Evolutionary conservation across 371 early-diverging fungal species (phyloP).

Genomic region (Nematocida parisii): DNA sequence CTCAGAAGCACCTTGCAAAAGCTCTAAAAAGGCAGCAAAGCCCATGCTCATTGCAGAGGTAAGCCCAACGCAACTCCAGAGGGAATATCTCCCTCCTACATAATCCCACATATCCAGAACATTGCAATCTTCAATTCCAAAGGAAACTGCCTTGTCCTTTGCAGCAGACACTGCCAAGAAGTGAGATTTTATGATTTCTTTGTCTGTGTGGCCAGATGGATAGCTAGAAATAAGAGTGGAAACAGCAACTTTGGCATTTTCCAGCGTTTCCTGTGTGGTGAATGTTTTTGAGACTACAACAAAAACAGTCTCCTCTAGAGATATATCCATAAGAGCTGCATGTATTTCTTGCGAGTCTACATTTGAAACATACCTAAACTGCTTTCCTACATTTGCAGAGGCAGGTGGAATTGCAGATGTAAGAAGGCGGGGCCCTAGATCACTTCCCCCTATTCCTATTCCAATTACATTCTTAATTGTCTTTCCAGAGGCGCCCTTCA

Average conservation of each 20-base stretch:
- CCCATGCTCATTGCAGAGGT: constrained; percentile 89
- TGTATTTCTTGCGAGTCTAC: constrained; percentile 92
- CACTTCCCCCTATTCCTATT: constrained; percentile 99
- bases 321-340: constrained; percentile 78
- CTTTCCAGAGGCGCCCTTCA: constrained; percentile 89
- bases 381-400: constrained; percentile 55
- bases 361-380: constrained; percentile 92
- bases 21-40: constrained; percentile 83
- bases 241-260: constrained; percentile 85
- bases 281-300: constrained; percentile 96
- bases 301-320: constrained; percentile 86
- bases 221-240: constrained; percentile 30
- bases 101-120: constrained; percentile 99
- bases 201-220: background rate
- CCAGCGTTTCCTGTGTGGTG: constrained; percentile 95
- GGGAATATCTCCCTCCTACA: constrained; percentile 97
- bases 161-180: constrained; percentile 96
- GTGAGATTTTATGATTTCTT: constrained; percentile 74
- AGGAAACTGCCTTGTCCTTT: constrained; percentile 78
- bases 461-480: constrained; percentile 86
- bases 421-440: constrained; percentile 96
- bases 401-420: constrained; percentile 78
- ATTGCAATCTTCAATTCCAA: constrained; percentile 81
- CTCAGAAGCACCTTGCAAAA: constrained; percentile 84
- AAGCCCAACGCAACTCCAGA: constrained; percentile 96